Evolutionary conservation across 2,329 filamentous ascomycete genomes (phyloP).

Genomic region (Chrysosporium queenslandicum): DNA sequence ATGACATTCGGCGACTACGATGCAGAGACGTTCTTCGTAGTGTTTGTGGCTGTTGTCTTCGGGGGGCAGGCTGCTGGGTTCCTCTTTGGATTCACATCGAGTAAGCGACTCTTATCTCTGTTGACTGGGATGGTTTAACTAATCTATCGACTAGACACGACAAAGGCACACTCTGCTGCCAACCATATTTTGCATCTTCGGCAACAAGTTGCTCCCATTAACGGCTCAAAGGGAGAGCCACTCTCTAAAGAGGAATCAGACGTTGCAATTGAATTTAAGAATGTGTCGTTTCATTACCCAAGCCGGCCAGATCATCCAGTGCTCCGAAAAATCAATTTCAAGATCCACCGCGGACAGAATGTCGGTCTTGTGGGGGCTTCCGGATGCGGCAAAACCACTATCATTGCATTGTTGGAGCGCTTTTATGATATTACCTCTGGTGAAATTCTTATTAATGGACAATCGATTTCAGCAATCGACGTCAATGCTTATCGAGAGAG

Average conservation of each 20-base stretch:
- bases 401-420: conserved; percentile 50
- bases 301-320: conserved; percentile 23
- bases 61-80: conserved; percentile 25
- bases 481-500: conserved; percentile 53
- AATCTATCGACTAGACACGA: conserved; percentile 33
- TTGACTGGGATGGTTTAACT: neutral
- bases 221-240: conserved; percentile 20
- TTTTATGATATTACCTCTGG: conserved; percentile 63
- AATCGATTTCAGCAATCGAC: conserved; percentile 50
- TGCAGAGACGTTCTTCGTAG: conserved; percentile 36
- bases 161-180: conserved; percentile 41
- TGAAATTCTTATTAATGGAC: conserved; percentile 53
- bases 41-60: conserved; percentile 36
- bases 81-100: conserved; percentile 31
- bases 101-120: conserved; percentile 14
- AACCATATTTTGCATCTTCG: conserved; percentile 46
- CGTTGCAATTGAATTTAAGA: conserved; percentile 38
- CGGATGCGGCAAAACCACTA: conserved; percentile 56
- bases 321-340: conserved; percentile 24
- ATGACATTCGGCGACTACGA: conserved; percentile 20
- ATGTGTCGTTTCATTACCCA: conserved; percentile 34
- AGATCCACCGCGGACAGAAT: conserved; percentile 42
- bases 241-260: conserved; percentile 27
- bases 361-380: conserved; percentile 49
- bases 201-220: conserved; percentile 36